phyloP scores from a whole-genome alignment of 2,329 filamentous ascomycete genomes.

The Tolypocladium sp. region DNA sequence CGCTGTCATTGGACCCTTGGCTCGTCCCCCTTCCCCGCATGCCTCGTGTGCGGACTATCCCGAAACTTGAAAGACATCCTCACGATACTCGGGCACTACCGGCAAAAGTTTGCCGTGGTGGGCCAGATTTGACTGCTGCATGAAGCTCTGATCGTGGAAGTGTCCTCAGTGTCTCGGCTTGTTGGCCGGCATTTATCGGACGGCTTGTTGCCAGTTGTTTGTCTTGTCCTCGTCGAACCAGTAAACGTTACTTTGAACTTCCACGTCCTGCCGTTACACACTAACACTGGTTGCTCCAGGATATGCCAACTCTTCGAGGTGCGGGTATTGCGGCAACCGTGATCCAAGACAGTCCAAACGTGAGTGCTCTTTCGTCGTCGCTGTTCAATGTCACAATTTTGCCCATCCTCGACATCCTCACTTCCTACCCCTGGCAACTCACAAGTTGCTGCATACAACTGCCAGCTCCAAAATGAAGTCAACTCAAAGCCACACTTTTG shows the following conservation, averaged over 20 bases:
- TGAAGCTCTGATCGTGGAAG: not conserved
- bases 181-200: not conserved
- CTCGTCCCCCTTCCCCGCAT: not conserved
- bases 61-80: not conserved
- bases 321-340: conserved; percentile 42
- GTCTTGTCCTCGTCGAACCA: not conserved
- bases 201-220: not conserved
- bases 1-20: not conserved
- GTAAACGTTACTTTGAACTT: not conserved
- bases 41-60: not conserved
- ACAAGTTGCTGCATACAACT: not conserved
- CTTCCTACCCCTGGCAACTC: not conserved
- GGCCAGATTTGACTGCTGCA: not conserved
- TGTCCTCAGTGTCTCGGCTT: not conserved
- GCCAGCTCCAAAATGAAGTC: not conserved
- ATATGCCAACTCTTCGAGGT: conserved; percentile 41
- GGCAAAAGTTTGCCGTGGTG: not conserved
- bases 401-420: not conserved
- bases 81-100: not conserved
- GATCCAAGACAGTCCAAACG: conserved; percentile 43
- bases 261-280: not conserved
- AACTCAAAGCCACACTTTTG: not conserved
- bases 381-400: not conserved
- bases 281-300: conserved; percentile 20
- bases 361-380: conserved; percentile 12